Conservation (phyloP, 2,329 filamentous ascomycete genomes). For the Pleurostoma richardsiae region DNA sequence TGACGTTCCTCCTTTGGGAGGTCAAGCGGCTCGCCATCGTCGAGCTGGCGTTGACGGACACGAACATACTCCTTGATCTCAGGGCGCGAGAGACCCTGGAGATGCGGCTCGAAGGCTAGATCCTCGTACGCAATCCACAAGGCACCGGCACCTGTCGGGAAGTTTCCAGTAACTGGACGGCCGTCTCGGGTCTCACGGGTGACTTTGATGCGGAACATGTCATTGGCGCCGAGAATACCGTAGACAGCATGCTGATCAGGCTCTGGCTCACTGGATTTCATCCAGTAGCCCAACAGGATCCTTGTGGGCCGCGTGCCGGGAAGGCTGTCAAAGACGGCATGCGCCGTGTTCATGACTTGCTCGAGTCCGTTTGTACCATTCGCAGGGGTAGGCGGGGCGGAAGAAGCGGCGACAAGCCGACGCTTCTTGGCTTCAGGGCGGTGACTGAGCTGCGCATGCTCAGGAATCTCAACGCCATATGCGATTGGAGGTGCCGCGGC, state of each 20-base stretch:
- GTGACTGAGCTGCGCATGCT: conserved; percentile 25
- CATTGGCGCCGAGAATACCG: conserved; percentile 56
- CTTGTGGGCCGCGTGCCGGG: conserved; percentile 50
- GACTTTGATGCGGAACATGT: conserved; percentile 62
- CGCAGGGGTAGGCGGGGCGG: conserved; percentile 2
- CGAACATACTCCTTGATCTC: conserved; percentile 62
- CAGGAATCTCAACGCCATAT: conserved; percentile 44
- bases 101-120: conserved; percentile 51
- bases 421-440: conserved; percentile 42
- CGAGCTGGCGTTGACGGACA: conserved; percentile 54
- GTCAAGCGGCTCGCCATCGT: conserved; percentile 38
- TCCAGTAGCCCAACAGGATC: conserved; percentile 57
- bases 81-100: conserved; percentile 41
- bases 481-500: conserved; percentile 38
- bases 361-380: neutral
- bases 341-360: conserved; percentile 1
- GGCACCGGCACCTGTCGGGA: conserved; percentile 53
- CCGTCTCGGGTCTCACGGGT: conserved; percentile 57
- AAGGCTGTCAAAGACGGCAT: conserved; percentile 30
- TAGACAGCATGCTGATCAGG: conserved; percentile 57
- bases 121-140: conserved; percentile 61
- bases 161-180: conserved; percentile 52
- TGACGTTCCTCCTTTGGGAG: conserved; percentile 32
- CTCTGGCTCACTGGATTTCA: conserved; percentile 42
- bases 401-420: conserved; percentile 24